Base-by-base conservation (phyloP, 352 stramenopile genomes). In the Saprolegnia parasitica region DNA sequence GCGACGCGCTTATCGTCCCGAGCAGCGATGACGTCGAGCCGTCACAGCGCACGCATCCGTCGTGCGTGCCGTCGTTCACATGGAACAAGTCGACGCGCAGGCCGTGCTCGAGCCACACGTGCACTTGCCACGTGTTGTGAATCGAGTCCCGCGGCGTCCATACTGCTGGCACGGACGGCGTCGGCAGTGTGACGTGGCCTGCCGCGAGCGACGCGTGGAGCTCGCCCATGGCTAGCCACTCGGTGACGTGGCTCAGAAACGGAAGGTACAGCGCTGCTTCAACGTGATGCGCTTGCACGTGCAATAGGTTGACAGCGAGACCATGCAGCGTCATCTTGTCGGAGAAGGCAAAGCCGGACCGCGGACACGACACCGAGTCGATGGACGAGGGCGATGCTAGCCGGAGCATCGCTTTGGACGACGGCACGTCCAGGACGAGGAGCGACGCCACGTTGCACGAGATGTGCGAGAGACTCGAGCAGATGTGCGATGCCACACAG, bases 31-130 rank as follows among this genome's bases (percentile, higher is more conserved):
- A 35, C 29, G 29, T 35, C 29, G 29, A 35, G 2, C 74, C 26
- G 70, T 83, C 76, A 83, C 83, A 11, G 77, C 81, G 1, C 79
- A 35, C 29, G 29, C 29, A 35, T 2, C 29, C 29, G 29, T 35
- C 79, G 54, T 86, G 76, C 10, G 61, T 73, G 49, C 79, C 77
- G 46, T 86, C 79, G 49, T 82, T 84, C 11, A 83, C 57, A 54
- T 83, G 78, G 73, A 85, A 86, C 77, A 87, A 81, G 72, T 76
- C 40, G 21, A 67, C 0, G 13, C 20, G 4, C 9, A 67, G 35
- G n/a, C 58, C 58, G 10, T 56, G 58, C 20, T 37, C 40, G 15
- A 67, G 58, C 39, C 40, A 55, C 21, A 67, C 20, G 5, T 24
- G 49, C 5, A 21, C 20, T 21, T 67, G 35, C 6, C n/a, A 23